Evolutionary conservation across 305 asterid genomes (phyloP), one percentile per base, ranked within the genome.

Genomic region (Nicotiana rustica): DNA sequence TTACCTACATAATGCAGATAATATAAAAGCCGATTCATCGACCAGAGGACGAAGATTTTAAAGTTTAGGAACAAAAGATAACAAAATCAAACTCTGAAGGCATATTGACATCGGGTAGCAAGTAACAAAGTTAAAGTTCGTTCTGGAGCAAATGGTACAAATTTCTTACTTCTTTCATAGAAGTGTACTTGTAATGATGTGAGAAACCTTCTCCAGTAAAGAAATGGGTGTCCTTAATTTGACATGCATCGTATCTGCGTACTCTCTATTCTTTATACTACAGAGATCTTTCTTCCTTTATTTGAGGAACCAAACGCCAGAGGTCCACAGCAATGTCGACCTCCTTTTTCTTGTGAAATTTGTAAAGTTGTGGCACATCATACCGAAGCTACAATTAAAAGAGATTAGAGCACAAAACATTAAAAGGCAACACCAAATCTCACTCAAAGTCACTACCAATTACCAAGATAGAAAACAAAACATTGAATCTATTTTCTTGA

Each of bases 331-430:
- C 97, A 67, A 96, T 91, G 78, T 94, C 97, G 71, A 96, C 97
- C 89, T 93, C 98, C 88, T 90, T 96, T 87, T 90, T 94, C 98
- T 92, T 94, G 93, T 96, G 99, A 88, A 96, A 96, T 85, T 94
- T 94, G 91, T 96, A 96, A 29, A 94, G 91, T 80, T 92, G 90
- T n/a, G 98, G 97, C 76, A 96, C 93, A 83, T 96, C 97, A 71
- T 89, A 95, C 62, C 97, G 92, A 59, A 95, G 97, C 98, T 95
- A 84, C 47, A 86, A 79, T 49, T 73, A 41, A 8, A 38, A 67
- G 38, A 66, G 25, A 66, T 12, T 25, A 62, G 21, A 15, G 21
- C 49, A 79, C 61, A 79, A 44, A 65, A 6, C 38, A 47, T 47
- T 21, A 73, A 8, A 47, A 73, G 38, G 62, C 62, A 3, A 21